Evolutionary conservation across 202 grass and related monocot genomes (phyloP).

Genomic region (Setaria italica): DNA sequence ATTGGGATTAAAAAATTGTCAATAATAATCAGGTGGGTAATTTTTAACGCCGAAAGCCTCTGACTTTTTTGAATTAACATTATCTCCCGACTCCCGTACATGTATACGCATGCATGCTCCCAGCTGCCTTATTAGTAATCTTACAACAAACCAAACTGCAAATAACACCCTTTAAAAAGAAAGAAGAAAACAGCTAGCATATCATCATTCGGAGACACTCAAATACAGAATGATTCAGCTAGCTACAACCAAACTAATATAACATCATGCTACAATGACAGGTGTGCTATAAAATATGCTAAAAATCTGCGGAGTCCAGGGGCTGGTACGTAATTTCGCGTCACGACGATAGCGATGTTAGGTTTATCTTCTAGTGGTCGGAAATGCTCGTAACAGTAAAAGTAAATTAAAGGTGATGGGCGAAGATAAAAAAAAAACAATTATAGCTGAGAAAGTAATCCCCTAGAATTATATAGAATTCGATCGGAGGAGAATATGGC

Average conservation of each 20-base stretch:
- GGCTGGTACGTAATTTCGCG: slow-evolving; percentile 24
- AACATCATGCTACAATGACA: slow-evolving; percentile 32
- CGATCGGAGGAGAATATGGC: slow-evolving; percentile 28
- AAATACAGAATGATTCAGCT: slow-evolving; percentile 36
- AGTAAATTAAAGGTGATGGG: slow-evolving; percentile 38
- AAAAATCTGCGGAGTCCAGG: neutral
- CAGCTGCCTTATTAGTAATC: neutral
- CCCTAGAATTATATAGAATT: slow-evolving; percentile 31
- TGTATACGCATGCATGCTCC: neutral
- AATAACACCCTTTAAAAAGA: neutral
- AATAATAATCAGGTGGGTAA: too few species aligned
- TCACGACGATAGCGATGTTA: slow-evolving; percentile 18
- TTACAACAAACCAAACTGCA: neutral
- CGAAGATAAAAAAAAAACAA: slow-evolving; percentile 14
- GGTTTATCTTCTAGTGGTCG: slow-evolving; percentile 52
- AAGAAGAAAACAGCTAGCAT: neutral
- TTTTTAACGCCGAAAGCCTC: neutral
- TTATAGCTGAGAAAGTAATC: slow-evolving; percentile 47
- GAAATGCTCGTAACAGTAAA: slow-evolving; percentile 31
- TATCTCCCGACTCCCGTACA: neutral
- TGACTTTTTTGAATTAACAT: neutral
- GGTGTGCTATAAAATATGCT: slow-evolving; percentile 30
- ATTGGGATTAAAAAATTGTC: neutral
- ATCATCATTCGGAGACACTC: slow-evolving; percentile 27
- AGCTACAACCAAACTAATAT: neutral